Conservation (phyloP, 106 monocot species). For the Platanthera zijinensis region DNA sequence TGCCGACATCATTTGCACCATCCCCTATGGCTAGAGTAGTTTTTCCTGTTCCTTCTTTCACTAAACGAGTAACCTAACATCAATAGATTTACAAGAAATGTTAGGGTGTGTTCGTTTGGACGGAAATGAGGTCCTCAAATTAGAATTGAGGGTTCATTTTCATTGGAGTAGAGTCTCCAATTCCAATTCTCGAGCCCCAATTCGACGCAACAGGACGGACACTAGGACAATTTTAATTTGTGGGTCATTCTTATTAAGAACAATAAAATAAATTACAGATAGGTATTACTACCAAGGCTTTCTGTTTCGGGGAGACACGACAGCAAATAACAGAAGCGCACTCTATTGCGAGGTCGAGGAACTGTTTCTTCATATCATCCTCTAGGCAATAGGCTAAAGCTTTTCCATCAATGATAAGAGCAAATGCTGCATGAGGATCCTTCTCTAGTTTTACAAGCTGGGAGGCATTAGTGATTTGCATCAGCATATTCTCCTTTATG, state of each 20-base stretch:
- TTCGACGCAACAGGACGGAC: no score
- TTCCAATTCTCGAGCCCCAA: no score
- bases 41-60: constrained; percentile 63
- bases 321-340: constrained; percentile 88
- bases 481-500: constrained; percentile 42
- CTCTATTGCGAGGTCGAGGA: constrained; percentile 54
- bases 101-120: neutral
- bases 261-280: neutral
- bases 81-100: neutral
- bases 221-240: neutral
- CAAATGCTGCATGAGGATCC: constrained; percentile 76
- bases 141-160: no score
- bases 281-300: constrained; percentile 45
- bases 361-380: constrained; percentile 59
- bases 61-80: constrained; percentile 64
- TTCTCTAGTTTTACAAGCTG: constrained; percentile 60
- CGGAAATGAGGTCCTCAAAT: no score
- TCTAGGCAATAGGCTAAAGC: constrained; percentile 62
- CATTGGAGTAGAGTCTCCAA: no score
- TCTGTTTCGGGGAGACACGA: constrained; percentile 80
- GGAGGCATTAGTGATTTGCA: constrained; percentile 64
- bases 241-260: neutral
- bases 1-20: constrained; percentile 91
- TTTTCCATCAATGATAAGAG: constrained; percentile 86
- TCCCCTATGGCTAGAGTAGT: constrained; percentile 78